Base-by-base conservation (phyloP, 1,139 yeast genomes). In the Hansenula sp. region DNA sequence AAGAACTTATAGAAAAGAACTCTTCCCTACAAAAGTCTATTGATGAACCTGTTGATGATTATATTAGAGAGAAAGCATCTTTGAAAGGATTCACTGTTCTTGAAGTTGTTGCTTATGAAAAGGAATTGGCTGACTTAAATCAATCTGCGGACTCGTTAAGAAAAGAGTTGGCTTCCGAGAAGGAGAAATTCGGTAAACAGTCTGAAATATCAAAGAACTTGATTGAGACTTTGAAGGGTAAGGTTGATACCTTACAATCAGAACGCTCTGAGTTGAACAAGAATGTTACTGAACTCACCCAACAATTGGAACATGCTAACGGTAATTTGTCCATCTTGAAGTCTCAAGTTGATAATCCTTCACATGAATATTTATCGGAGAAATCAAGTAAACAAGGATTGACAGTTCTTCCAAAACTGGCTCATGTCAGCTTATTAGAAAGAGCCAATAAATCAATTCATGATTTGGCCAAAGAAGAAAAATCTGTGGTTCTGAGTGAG, bases 371-470 rank as follows among this genome's bases (percentile, higher is more conserved):
- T 38, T 44, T 63, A 37, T 41, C 40, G 6, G 51, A 52, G 11
- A 56, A 61, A 35, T 57, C 66, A 6, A 29, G 43, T 3, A 44
- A 45, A 10, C 52, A 50, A 26, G 70, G 66, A 3, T 34, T 47
- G 20, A 33, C 46, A 3, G 55, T 72, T 13, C 46, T 72, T 26
- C 62, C 73, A 16, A 53, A 54, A 24, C 52, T 50, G 2, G 59
- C 51, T 2, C 57, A 60, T 35, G 49, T 50, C 4, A 38, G 39
- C 8, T 41, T 55, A 12, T 36, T 51, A 21, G 44, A 50, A 17
- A 48, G 39, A 34, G 58, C 60, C 13, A 54, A 57, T 16, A 45
- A 41, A 18, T 68, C 73, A 7, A 32, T 50, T 13, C 44, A 55
- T 25, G 65, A 60, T 6, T 53, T 50, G 13, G 55, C 56, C n/a